These are phyloP conservation scores for Geotrichum bryndzae DNA, from an alignment of 1,139 yeast genomes.

Conservation along the genomic window DNA sequence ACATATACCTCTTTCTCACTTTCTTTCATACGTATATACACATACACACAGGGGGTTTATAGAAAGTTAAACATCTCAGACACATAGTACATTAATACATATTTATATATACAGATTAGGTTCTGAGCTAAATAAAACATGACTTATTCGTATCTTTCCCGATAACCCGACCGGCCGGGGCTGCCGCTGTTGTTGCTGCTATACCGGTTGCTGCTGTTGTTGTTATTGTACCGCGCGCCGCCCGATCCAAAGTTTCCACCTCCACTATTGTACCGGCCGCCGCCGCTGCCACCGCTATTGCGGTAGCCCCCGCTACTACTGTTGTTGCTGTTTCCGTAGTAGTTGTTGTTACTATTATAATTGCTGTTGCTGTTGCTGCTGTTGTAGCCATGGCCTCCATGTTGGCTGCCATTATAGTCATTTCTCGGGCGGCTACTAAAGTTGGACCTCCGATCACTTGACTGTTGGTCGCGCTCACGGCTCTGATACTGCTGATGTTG, in stretches of 20 bases:
- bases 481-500: neutral
- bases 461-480: constrained; percentile 2
- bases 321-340: neutral
- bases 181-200: neutral
- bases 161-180: neutral
- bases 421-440: neutral
- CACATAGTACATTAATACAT: neutral
- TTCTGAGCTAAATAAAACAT: neutral
- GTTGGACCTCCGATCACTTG: neutral
- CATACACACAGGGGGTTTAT: neutral
- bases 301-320: neutral
- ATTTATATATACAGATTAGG: neutral
- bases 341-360: neutral
- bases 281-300: neutral
- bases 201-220: neutral
- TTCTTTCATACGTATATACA: neutral
- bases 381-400: neutral
- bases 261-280: neutral
- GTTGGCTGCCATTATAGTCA: neutral
- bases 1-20: neutral
- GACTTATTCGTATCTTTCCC: constrained; percentile 1
- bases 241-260: neutral
- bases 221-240: neutral
- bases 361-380: neutral
- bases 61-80: neutral